Evolutionary conservation across 1,284 basidiomycete species (phyloP), one percentile per base, ranked within the genome.

Genomic region (Malassezia restricta): DNA sequence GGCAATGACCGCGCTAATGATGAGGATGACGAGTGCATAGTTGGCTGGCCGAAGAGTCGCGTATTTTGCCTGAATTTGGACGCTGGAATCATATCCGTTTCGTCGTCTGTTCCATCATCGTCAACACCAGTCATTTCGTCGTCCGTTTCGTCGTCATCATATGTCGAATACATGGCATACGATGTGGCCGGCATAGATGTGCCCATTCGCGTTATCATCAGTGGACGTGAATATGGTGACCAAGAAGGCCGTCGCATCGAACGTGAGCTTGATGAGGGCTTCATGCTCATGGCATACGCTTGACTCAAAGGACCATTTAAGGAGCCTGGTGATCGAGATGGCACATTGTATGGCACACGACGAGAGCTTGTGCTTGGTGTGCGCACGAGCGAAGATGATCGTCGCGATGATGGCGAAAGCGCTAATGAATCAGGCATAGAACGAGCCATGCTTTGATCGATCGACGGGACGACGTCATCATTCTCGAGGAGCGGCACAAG

Each of bases 121-220:
- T 57, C 62, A 48, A 64, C n/a, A 15, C n/a, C 57, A 28, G 56
- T 56, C 59, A 66, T 61, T 51, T 72, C 68, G 24, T 72, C 69
- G 49, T 71, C 68, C 8, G 68, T 69, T 55, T 65, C 68, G 43
- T 72, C 69, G 43, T 71, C 69, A 35, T 70, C 68, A 17, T 46
- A 44, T 8, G 38, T 32, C 14, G 47, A 7, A 49, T 53, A 17
- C 35, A 40, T 11, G 47, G 43, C 56, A 17, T 57, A 51, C 2
- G 61, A 59, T 24, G 58, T 29, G 15, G 52, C 51, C 42, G 54
- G 61, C 20, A 58, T 47, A 17, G 46, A 48, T 14, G 33, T 38
- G 39, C 51, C 48, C 5, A 15, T 55, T 6, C 49, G 24, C 8
- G 58, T 45, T 17, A 54, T 43, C 51, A 56, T 58, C 14, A 49